Base-by-base conservation (phyloP, 1,139 yeast species). In the Ashbya aceris region DNA sequence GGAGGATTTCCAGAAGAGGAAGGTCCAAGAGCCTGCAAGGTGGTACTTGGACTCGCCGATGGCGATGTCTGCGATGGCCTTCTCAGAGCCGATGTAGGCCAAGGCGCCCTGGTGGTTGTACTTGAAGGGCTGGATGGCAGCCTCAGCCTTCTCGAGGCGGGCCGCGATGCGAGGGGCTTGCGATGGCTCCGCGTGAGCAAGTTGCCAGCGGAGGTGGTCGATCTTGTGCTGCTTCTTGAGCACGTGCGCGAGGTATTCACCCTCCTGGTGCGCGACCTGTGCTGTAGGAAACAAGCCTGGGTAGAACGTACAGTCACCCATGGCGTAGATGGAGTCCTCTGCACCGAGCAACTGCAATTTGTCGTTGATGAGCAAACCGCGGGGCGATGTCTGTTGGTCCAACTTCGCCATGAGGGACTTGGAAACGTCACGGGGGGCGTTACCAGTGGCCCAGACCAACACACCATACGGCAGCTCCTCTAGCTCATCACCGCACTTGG, bases 371-470 rank as follows among this genome's bases (percentile, higher is more conserved):
- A 85, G 71, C 53, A 89, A 71, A 49, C 96, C 97, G 65, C 96
- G 80, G 67, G 91, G 79, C 45, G 95, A 87, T 60, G 78, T 77
- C 65, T 76, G 80, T 49, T 79, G 89, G 39, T 83, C 85, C 53
- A 89, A 69, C 66, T 76, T 74, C 43, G 73, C 58, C 65, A 82
- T 78, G 60, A 89, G 70, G 55, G 77, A 76, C 49, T 77, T 73
- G 45, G 83, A 74, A 48, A 89, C 75, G 39, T 77, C 78, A 66
- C 96, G 80, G 49, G 89, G 89, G 48, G 93, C 91, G 65, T 86
- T 87, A 68, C 97, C 97, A 41, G 96, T 89, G 46, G 96, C 96
- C 97, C 97, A 89, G 51, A 89, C 91, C 54, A 89, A 74, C 59
- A 85, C 70, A 59, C 97, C 96, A 63, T 87, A 89, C 43, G 96